Percentiles rank a stretch among this genome's conserved stretches.
These are phyloP conservation scores for Carex pumila DNA, from an alignment of 176 grass and related monocot genomes.

Conservation along the genomic window DNA sequence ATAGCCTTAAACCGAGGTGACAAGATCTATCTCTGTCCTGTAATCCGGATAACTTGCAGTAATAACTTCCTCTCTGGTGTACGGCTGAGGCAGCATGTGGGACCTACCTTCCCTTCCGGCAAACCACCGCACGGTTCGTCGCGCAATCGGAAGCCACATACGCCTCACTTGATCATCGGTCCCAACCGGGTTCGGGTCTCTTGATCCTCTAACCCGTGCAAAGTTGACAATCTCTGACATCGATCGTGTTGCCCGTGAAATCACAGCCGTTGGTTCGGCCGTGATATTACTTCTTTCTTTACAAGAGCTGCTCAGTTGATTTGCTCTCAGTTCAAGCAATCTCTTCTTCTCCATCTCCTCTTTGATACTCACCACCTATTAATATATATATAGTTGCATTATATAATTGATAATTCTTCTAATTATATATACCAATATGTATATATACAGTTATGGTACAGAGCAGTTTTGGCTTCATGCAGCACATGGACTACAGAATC, in stretches of 20 bases:
- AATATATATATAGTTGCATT: neutral
- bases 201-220: slow-evolving; percentile 25
- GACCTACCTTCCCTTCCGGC: slow-evolving; percentile 25
- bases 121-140: slow-evolving; percentile 68
- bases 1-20: slow-evolving; percentile 4
- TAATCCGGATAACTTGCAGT: slow-evolving; percentile 8
- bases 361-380: slow-evolving; percentile 13
- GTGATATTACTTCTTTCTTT: neutral
- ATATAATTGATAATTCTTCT: neutral
- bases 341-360: slow-evolving; percentile 46
- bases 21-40: neutral
- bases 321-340: slow-evolving; percentile 25
- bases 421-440: too few species aligned
- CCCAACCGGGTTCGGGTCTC: slow-evolving; percentile 14
- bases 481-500: too few species aligned
- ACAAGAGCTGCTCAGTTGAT: neutral
- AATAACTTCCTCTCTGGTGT: neutral
- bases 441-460: too few species aligned
- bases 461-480: too few species aligned
- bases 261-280: slow-evolving; percentile 23
- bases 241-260: slow-evolving; percentile 51
- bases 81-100: neutral
- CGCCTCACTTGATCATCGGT: slow-evolving; percentile 36
- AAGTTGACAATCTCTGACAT: slow-evolving; percentile 87
- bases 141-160: slow-evolving; percentile 69